These are phyloP conservation scores for Fonsecaea pedrosoi DNA, from an alignment of 2,329 filamentous ascomycete genomes.

Conservation along the genomic window DNA sequence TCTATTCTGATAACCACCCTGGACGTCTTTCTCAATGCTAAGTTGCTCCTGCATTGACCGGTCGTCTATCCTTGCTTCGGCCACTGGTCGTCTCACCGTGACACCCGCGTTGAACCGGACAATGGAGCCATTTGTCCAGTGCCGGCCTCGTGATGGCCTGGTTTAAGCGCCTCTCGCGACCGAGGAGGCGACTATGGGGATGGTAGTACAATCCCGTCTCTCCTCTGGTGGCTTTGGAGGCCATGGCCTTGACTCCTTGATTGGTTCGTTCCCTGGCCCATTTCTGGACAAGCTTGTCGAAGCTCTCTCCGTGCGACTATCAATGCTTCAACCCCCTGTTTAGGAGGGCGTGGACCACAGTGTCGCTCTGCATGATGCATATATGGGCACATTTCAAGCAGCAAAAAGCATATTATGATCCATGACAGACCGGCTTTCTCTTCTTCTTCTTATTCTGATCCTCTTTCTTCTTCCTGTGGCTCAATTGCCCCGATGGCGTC, in stretches of 20 bases:
- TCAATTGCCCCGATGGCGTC: slow-evolving; percentile 28
- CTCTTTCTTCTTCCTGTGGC: slow-evolving; percentile 1
- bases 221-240: neutral
- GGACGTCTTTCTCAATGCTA: neutral
- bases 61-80: neutral
- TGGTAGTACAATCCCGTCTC: slow-evolving; percentile 13
- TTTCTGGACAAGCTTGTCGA: slow-evolving; percentile 12
- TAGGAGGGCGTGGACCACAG: neutral
- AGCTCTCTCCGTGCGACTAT: slow-evolving; percentile 22
- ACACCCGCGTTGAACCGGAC: slow-evolving; percentile 5
- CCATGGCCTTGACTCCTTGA: slow-evolving; percentile 1
- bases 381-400: neutral
- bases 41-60: neutral
- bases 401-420: neutral
- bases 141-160: slow-evolving; percentile 32
- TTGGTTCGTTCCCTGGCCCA: slow-evolving; percentile 17
- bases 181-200: neutral
- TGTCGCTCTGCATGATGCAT: slow-evolving; percentile 4
- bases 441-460: slow-evolving; percentile 5
- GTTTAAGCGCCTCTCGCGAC: slow-evolving; percentile 27
- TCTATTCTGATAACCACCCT: neutral
- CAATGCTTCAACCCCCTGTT: slow-evolving; percentile 23
- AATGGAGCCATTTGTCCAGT: slow-evolving; percentile 4
- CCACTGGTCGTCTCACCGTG: slow-evolving; percentile 25
- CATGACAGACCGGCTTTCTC: neutral